A percentile compares a stretch with the other conserved stretches of the same genome.
Conservation (phyloP, 1,284 basidiomycete species). For the Ustilago lituana region DNA sequence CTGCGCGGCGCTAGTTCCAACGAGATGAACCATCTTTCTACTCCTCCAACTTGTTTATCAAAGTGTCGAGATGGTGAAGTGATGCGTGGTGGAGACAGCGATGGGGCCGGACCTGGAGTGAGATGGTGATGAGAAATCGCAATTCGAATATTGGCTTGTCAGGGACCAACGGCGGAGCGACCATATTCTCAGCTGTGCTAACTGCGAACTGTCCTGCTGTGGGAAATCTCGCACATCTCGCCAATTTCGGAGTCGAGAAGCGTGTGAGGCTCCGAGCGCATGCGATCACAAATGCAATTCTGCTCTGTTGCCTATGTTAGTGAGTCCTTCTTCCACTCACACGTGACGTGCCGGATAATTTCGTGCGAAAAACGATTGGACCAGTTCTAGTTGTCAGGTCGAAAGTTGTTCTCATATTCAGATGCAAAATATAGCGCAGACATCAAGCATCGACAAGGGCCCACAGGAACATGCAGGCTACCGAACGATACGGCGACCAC, state of each 20-base stretch:
- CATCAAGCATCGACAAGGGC: conserved; percentile 48
- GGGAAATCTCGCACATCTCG: neutral
- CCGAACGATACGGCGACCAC: conserved; percentile 61
- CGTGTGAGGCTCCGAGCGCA: conserved; percentile 11
- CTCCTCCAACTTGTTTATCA: conserved; percentile 3
- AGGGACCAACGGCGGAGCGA: conserved; percentile 13
- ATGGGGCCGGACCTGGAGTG: conserved; percentile 12
- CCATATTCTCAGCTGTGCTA: neutral
- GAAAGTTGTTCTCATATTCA: no score
- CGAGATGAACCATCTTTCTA: conserved; percentile 48
- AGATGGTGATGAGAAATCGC: conserved; percentile 30
- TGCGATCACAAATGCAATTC: conserved; percentile 31
- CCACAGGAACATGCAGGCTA: conserved; percentile 64
- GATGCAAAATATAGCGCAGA: no score
- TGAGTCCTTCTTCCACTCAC: conserved; percentile 1
- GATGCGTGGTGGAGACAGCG: conserved; percentile 5
- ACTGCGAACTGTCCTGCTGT: no score
- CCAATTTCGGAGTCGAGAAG: conserved; percentile 4
- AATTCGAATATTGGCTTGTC: conserved; percentile 11
- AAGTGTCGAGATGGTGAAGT: neutral
- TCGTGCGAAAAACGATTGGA: conserved; percentile 12
- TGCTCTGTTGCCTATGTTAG: conserved; percentile 13
- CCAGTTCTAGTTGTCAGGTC: conserved; percentile 11
- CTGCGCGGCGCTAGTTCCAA: conserved; percentile 40
- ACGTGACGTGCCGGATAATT: conserved; percentile 15